These are phyloP conservation scores for Batkoa obscura DNA, from an alignment of 371 early-diverging fungal species.

Conservation along the genomic window DNA sequence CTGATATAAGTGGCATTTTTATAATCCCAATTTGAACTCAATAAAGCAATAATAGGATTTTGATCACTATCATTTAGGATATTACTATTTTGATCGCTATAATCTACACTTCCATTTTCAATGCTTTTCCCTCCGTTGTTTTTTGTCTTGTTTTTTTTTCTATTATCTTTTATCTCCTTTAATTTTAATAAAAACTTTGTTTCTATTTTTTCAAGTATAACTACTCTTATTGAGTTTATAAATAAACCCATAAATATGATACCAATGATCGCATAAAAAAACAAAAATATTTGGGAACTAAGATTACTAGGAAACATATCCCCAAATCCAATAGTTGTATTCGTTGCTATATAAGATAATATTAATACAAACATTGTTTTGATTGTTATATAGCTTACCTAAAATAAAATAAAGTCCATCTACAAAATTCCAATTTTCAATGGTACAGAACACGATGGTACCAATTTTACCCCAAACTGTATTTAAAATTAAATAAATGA, in stretches of 20 bases:
- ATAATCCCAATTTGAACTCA: too few species aligned
- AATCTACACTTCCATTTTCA: too few species aligned
- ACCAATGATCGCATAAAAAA: constrained; percentile 4
- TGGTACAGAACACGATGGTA: not conserved
- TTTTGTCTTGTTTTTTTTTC: not conserved
- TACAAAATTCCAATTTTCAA: not conserved
- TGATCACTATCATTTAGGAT: too few species aligned
- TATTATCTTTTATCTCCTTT: too few species aligned
- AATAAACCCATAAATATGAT: constrained; percentile 5
- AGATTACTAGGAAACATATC: not conserved
- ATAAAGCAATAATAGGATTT: too few species aligned
- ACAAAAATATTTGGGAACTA: not conserved
- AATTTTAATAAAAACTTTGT: not conserved
- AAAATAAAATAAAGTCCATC: constrained; percentile 1
- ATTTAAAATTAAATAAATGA: not conserved
- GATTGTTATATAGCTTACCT: too few species aligned
- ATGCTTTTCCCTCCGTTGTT: not conserved
- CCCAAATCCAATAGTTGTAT: constrained; percentile 7
- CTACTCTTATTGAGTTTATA: not conserved
- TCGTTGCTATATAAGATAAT: too few species aligned
- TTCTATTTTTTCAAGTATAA: constrained; percentile 1
- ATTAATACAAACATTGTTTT: too few species aligned
- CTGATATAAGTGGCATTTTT: not conserved
- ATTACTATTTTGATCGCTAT: too few species aligned
- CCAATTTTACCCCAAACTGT: constrained; percentile 3